A percentile compares a stretch with the other conserved stretches of the same genome.
These are phyloP conservation scores for Aspergillus pseudoglaucus DNA, from an alignment of 2,329 filamentous ascomycete genomes.

Conservation along the genomic window DNA sequence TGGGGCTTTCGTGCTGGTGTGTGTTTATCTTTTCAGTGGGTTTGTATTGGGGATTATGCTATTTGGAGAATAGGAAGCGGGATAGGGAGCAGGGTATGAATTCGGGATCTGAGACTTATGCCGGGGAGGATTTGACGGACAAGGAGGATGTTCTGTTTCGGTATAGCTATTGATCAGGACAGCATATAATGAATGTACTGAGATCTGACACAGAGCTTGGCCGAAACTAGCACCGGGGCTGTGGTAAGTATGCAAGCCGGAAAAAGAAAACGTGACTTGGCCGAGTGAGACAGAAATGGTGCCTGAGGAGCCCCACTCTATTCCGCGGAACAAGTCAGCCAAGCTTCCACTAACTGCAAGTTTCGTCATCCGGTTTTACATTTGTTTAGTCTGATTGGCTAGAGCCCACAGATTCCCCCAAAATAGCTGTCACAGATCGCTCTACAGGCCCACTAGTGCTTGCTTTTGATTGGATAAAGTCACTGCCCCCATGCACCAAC, in stretches of 20 bases:
- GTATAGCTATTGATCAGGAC: neutral
- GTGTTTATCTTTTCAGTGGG: neutral
- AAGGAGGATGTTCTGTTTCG: neutral
- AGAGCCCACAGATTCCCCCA: neutral
- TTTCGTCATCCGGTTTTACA: neutral
- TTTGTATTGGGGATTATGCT: neutral
- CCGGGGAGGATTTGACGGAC: neutral
- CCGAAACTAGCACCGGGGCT: too few species aligned
- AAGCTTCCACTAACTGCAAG: neutral
- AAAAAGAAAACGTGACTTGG: too few species aligned
- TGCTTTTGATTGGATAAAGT: neutral
- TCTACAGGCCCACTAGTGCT: neutral
- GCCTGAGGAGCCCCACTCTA: neutral
- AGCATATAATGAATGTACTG: too few species aligned
- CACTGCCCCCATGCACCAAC: neutral
- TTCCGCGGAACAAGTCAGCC: neutral
- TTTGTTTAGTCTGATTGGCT: neutral
- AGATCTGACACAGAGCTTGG: too few species aligned
- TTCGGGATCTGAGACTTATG: neutral
- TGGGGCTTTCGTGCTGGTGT: neutral
- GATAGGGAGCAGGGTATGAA: neutral
- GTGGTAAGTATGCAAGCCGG: too few species aligned
- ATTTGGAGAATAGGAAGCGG: neutral
- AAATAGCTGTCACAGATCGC: neutral
- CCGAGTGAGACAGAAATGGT: neutral